Evolutionary conservation across 1,284 basidiomycete species (phyloP), one percentile per base, ranked within the genome.

Genomic region (Hypsizygus ulmarius): DNA sequence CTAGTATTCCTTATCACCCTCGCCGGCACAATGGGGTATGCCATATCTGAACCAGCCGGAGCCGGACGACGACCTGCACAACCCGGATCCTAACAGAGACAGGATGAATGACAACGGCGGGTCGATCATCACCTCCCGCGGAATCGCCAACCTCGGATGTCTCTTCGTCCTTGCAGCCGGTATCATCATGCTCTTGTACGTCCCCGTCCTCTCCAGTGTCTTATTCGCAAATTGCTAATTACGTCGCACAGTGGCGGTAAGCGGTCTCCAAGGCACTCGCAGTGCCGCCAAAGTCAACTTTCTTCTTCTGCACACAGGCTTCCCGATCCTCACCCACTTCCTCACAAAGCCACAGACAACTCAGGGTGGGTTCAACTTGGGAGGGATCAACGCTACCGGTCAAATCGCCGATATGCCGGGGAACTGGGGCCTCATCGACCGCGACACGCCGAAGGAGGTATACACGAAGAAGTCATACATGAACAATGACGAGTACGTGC

Each of bases 311-410:
- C 3, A 1, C 16, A 18, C 34, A 70, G 71, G 69, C 29, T 72
- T 64, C 45, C 71, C 71, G 0, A 58, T 72, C 16, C 43, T 69
- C 3, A 59, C 63, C 2, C 65, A 70, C 50, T 68, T 69, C 46
- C 58, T 59, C 19, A 52, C 53, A 6, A 61, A 52, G 21, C 52
- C 52, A 33, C 64, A 65, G 40, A 60, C 67, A 3, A 69, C 56
- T 15, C 69, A 71, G 53, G 68, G 80, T 18, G 85, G 79, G 2
- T 88, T 83, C 66, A 89, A 89, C 59, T 64, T 91, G 33, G 90
- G 89, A 18, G 89, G 88, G 16, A 84, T 75, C 36, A 90, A 90
- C 56, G 81, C 78, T 2, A 79, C 77, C 2, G 89, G 89, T 5
- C 86, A 90, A 67, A 72, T 79, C 7, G 53, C 77, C 5, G 76